A percentile compares a stretch with the other conserved stretches of the same genome.
These are phyloP conservation scores for Raphidocelis subcapitata DNA, from an alignment of 139 green algal genomes.

Conservation along the genomic window DNA sequence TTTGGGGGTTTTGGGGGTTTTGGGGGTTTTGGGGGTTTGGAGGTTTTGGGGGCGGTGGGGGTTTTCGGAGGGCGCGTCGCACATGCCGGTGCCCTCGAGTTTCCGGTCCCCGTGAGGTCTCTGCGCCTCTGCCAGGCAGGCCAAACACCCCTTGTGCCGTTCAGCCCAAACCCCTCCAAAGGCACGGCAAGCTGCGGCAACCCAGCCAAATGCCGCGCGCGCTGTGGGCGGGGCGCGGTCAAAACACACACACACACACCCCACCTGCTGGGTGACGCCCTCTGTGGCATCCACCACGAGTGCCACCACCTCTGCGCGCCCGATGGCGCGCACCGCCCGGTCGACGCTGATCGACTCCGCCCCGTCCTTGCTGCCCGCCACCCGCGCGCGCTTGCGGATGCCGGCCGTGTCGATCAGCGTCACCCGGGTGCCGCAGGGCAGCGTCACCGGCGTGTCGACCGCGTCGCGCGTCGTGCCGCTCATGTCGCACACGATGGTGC, in stretches of 20 bases:
- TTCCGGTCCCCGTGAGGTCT: too few relatives aligned
- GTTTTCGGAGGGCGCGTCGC: too few relatives aligned
- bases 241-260: neutral
- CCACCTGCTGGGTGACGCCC: constrained; percentile 80
- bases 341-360: constrained; percentile 82
- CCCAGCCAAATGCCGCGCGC: neutral
- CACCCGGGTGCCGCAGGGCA: constrained; percentile 66
- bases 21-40: too few relatives aligned
- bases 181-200: neutral
- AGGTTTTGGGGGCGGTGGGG: too few relatives aligned
- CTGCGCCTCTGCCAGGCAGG: too few relatives aligned
- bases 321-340: constrained; percentile 81
- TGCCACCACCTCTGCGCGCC: constrained; percentile 85
- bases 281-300: constrained; percentile 89
- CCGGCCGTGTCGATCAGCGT: constrained; percentile 96
- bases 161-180: too few relatives aligned
- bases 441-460: constrained; percentile 81
- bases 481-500: constrained; percentile 92
- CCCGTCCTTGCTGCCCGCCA: constrained; percentile 69
- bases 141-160: too few relatives aligned
- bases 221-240: neutral
- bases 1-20: too few relatives aligned
- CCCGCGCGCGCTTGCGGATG: constrained; percentile 79
- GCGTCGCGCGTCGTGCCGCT: constrained; percentile 94
- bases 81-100: too few relatives aligned